phyloP scores from a whole-genome alignment of 257 asterid species.

The Solanum appendiculatum region DNA sequence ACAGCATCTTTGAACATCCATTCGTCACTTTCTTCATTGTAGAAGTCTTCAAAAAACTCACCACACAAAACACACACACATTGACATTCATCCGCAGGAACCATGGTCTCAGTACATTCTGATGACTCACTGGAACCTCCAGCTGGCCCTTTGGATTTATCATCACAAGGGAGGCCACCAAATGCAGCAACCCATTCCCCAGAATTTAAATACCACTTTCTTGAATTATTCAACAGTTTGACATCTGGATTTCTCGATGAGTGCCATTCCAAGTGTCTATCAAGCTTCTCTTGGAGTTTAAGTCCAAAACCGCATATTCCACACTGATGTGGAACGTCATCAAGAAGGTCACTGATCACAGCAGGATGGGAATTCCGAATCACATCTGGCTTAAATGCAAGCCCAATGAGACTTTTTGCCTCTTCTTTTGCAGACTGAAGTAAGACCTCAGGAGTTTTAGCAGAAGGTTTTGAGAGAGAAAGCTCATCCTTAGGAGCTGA shows the following conservation, averaged over 20 bases:
- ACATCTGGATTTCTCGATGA: conserved; percentile 26
- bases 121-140: conserved; percentile 27
- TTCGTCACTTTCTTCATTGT: conserved; percentile 40
- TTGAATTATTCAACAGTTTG: conserved; percentile 16
- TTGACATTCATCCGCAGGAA: conserved; percentile 82
- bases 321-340: conserved; percentile 57
- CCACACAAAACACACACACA: conserved; percentile 81
- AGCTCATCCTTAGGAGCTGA: conserved; percentile 17
- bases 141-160: neutral
- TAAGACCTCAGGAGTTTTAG: conserved; percentile 15
- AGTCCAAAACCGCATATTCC: conserved; percentile 53
- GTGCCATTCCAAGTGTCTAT: conserved; percentile 87
- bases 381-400: conserved; percentile 55
- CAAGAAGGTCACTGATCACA: conserved; percentile 56
- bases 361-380: conserved; percentile 51
- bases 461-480: conserved; percentile 15
- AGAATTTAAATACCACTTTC: conserved; percentile 55
- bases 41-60: conserved; percentile 73
- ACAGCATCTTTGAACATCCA: conserved; percentile 88
- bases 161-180: conserved; percentile 1
- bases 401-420: conserved; percentile 51
- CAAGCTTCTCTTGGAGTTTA: conserved; percentile 51
- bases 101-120: conserved; percentile 41
- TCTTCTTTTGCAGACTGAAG: conserved; percentile 20
- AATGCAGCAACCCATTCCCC: conserved; percentile 47